Base-by-base conservation (phyloP, 495 filamentous ascomycete species). In the Oidiodendron maius region DNA sequence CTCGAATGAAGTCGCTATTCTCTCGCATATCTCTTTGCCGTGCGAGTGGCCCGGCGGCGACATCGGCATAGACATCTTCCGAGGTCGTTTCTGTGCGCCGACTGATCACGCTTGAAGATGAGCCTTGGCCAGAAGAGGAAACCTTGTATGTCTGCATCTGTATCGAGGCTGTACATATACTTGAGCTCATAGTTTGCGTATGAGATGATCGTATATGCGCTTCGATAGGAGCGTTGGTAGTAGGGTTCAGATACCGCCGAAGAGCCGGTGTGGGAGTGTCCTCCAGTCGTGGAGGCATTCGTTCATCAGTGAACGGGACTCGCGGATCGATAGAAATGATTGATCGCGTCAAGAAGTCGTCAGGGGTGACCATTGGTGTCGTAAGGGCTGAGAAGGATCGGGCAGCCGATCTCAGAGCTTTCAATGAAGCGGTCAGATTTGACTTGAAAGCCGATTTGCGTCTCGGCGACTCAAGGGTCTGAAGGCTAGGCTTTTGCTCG, bases 1-100 rank as follows among this genome's bases (percentile, higher is more conserved):
- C 83, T 23, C 93, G 81, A 42, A 98, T 81, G 67, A 97, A 98
- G 55, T 96, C 85, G 20, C 84, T 79, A 61, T 98, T 98, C 63
- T 98, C 93, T 30, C 93, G 79, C 54, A 88, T 80, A 62, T 96
- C 93, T 12, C 93, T 81, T 61, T 91, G 91, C 12, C 89, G 83
- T 10, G 84, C 73, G 44, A 75, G 64, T 2, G 77, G 69, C 0
- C 60, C 52, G 23, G 42, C 16, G n/a, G 50, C 47, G 12, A 50
- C 50, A 22, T 59, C 59, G 2, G 45, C 50, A 20, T 56, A 51
- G 15, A 15, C 34, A 10, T 58, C 56, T 25, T 58, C 55, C 1
- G 49, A 20, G 4, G 56, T 54, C 20, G 55, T 32, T 42, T 52
- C 45, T 16, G 56, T 61, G 10, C 59, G 59, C 23, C 56, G 49